Evolutionary conservation across 257 asterid species (phyloP).

Genomic region (Haberlea rhodopensis): DNA sequence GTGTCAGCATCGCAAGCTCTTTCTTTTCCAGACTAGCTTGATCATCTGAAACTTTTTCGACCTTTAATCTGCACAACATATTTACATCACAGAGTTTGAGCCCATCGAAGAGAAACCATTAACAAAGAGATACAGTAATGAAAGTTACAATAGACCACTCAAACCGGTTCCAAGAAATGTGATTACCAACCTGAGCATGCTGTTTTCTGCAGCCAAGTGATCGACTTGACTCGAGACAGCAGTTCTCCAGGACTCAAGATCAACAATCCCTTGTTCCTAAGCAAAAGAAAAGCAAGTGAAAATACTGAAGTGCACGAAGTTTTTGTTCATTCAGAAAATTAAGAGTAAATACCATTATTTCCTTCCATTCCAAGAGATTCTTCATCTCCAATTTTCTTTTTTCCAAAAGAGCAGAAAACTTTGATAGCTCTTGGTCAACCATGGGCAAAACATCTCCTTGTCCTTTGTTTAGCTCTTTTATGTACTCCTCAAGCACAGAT

Average conservation of each 20-base stretch:
- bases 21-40: slow-evolving; percentile 63
- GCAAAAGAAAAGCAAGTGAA: slow-evolving; percentile 12
- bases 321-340: neutral
- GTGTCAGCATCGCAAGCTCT: slow-evolving; percentile 53
- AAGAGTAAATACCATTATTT: slow-evolving; percentile 46
- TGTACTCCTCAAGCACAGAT: slow-evolving; percentile 81
- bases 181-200: slow-evolving; percentile 63
- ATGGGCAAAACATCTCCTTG: slow-evolving; percentile 71
- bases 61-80: slow-evolving; percentile 56
- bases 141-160: neutral
- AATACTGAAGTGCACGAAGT: slow-evolving; percentile 15
- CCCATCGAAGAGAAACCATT: neutral
- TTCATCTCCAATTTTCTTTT: slow-evolving; percentile 68
- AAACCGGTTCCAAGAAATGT: slow-evolving; percentile 14
- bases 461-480: slow-evolving; percentile 71
- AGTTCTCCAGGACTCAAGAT: slow-evolving; percentile 74
- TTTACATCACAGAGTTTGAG: slow-evolving; percentile 6
- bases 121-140: neutral
- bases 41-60: slow-evolving; percentile 55
- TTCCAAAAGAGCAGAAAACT: slow-evolving; percentile 57
- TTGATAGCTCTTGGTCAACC: slow-evolving; percentile 63
- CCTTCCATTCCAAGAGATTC: slow-evolving; percentile 76
- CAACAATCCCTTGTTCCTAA: slow-evolving; percentile 65
- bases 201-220: slow-evolving; percentile 60
- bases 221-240: slow-evolving; percentile 51